Base-by-base conservation (phyloP, 129 eudicot species). In the Lactuca saligna region DNA sequence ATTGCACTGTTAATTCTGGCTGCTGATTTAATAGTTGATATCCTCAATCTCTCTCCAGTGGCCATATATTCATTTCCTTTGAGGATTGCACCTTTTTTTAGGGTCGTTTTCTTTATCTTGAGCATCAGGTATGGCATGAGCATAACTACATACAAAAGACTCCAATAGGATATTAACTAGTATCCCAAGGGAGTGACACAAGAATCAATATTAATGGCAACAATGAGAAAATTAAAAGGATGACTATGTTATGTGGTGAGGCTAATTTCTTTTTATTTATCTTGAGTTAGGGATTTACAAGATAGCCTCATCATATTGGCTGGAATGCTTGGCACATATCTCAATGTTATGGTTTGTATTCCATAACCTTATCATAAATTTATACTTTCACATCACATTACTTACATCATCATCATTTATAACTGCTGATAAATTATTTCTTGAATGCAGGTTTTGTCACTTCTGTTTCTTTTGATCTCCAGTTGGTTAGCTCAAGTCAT, bases 401-500 rank as follows among this genome's bases (percentile, higher is more conserved):
- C 56, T 32, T 65, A 48, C 17, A 16, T 35, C 29, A 17, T 17
- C 3, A 3, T 39, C n/a, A n/a, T n/a, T 54, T 74, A n/a, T 38
- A 59, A 37, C 31, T 42, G 6, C 70, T 53, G 48, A 63, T 53
- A 15, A 34, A 50, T 15, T 41, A 32, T 42, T 49, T 33, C 5
- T 53, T 56, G 29, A 57, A 54, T 84, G 77, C 92, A 93, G 98
- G 86, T 89, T 71, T 77, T 93, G 39, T 79, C 80, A 81, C 82
- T 80, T 65, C 73, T 93, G 50, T 93, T 89, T 83, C 90, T 88
- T 38, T 65, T 89, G 66, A 89, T 93, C 80, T 84, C 95, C 7
- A 93, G 98, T 74, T 93, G 98, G 98, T 78, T 93, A 82, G 98
- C 96, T 33, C 89, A 72, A 73, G 98, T 93, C 81, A 84, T 93